phyloP scores from a whole-genome alignment of 257 asterid genomes.

The Gentiana dahurica region DNA sequence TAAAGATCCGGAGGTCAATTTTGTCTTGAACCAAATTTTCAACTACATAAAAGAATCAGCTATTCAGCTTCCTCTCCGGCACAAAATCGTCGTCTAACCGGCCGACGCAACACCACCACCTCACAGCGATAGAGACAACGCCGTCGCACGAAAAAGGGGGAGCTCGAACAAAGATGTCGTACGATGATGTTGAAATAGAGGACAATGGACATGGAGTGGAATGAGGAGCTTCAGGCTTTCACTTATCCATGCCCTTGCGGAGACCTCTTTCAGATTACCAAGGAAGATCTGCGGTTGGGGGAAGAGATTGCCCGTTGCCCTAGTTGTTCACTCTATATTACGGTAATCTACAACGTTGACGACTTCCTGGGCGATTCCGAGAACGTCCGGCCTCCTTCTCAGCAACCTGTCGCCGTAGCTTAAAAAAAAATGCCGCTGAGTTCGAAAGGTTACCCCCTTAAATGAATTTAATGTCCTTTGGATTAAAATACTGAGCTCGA shows the following conservation, averaged over 20 bases:
- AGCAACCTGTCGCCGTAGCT: slow-evolving; percentile 65
- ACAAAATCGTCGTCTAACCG: too few relatives aligned
- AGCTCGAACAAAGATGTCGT: slow-evolving; percentile 51
- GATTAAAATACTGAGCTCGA: neutral
- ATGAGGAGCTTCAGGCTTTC: slow-evolving; percentile 59
- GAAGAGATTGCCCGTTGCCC: slow-evolving; percentile 96
- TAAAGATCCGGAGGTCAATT: too few relatives aligned
- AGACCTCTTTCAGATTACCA: slow-evolving; percentile 80
- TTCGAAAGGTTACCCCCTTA: slow-evolving; percentile 11
- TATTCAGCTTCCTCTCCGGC: too few relatives aligned
- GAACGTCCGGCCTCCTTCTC: slow-evolving; percentile 37
- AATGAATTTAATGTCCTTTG: neutral
- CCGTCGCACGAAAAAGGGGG: neutral
- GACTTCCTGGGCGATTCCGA: slow-evolving; percentile 43
- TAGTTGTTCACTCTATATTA: slow-evolving; percentile 82
- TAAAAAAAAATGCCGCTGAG: slow-evolving; percentile 21
- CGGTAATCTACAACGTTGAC: slow-evolving; percentile 71
- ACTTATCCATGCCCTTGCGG: slow-evolving; percentile 97
- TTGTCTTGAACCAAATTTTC: slow-evolving; percentile 21
- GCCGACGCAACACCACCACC: neutral
- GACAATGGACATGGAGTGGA: slow-evolving; percentile 99
- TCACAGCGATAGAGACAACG: too few relatives aligned
- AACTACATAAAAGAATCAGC: neutral
- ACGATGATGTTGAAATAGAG: slow-evolving; percentile 95
- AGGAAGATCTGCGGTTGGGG: slow-evolving; percentile 68